A percentile compares a stretch with the other conserved stretches of the same genome.
phyloP scores from a whole-genome alignment of 805 yeast genomes.

The Ogataea pini region DNA sequence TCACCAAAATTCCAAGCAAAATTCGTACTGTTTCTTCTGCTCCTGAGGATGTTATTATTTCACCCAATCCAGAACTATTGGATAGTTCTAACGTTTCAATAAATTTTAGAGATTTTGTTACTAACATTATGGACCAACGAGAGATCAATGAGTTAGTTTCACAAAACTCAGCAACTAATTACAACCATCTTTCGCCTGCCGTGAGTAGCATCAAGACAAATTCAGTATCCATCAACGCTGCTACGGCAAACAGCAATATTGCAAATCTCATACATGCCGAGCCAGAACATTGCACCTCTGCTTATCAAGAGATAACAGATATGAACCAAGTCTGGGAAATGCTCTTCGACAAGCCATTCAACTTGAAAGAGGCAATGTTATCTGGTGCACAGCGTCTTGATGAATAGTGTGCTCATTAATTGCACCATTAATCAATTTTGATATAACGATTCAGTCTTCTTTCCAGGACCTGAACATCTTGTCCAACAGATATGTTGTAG shows the following conservation, averaged over 20 bases:
- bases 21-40: not conserved
- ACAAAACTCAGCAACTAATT: not conserved
- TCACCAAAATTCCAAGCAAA: not conserved
- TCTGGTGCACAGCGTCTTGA: constrained; percentile 16
- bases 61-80: not conserved
- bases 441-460: constrained; percentile 23
- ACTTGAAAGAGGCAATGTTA: constrained; percentile 21
- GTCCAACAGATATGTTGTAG: constrained; percentile 25
- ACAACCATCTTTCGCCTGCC: not conserved
- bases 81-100: constrained; percentile 2
- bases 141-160: constrained; percentile 8
- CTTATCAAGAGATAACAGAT: constrained; percentile 11
- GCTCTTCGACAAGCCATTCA: constrained; percentile 24
- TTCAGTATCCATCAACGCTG: not conserved
- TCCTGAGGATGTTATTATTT: constrained; percentile 2
- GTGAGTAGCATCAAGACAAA: not conserved
- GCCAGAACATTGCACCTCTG: not conserved
- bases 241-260: constrained; percentile 1
- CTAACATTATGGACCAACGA: constrained; percentile 12
- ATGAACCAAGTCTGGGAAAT: constrained; percentile 21
- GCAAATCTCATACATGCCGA: constrained; percentile 2
- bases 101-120: constrained; percentile 9
- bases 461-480: constrained; percentile 18
- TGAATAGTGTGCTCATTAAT: not conserved
- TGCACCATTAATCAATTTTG: constrained; percentile 7